Base-by-base conservation (phyloP, 1,284 basidiomycete genomes). In the Retiboletus flavoniger region DNA sequence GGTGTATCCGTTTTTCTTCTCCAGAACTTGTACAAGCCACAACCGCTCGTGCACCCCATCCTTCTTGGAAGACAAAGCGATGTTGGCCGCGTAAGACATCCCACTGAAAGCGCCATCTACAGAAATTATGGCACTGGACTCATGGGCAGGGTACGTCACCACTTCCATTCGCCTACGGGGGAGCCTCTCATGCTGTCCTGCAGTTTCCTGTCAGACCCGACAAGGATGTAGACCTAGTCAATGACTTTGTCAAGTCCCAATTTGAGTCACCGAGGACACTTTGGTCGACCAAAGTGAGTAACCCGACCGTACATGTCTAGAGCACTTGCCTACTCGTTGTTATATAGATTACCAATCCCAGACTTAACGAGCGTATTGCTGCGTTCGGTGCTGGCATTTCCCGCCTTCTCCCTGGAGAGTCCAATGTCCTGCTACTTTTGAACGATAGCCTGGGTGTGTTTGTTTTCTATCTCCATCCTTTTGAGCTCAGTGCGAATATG, bases 61-160 rank as follows among this genome's bases (percentile, higher is more conserved):
- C 77, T 92, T 9, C 79, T 92, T 3, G 90, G 89, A 13, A 75
- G 89, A 43, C 90, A 92, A 74, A 90, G 89, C 61, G 90, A 93
- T 72, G 85, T 84, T 28, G 84, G 83, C n/a, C 80, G 87, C 41
- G 89, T 91, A 8, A 75, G 89, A 48, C 84, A 89, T 60, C 78
- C 85, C 7, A 75, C 78, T 28, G 88, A 92, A 70, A 91, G 88
- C 63, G 85, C 90, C 2, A 75, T 89, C 7, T 91, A 91, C 68
- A 82, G 89, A 64, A 91, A 91, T 74, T 92, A 92, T 76, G 79
- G 84, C 10, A 91, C 88, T 24, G 89, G 89, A 6, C 75, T 89
- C 54, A 80, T 88, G 79, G 87, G 85, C 54, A 79, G 87, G 72
- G 89, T 88, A 68, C 64, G 81, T 76, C 29, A 14, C 28, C 26